Evolutionary conservation across 306 rosid species (phyloP).

Genomic region (Sechiopsis laciniata): DNA sequence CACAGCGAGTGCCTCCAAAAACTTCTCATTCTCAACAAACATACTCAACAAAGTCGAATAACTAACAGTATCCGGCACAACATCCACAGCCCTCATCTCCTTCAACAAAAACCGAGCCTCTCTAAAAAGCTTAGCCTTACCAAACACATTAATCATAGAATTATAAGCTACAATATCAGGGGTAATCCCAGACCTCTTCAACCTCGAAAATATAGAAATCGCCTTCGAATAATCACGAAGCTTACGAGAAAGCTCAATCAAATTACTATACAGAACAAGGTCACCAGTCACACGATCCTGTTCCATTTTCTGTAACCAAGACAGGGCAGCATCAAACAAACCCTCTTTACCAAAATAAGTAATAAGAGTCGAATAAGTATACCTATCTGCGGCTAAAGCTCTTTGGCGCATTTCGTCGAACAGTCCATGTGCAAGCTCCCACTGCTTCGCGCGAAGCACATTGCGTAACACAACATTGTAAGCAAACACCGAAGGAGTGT

Average conservation of each 20-base stretch:
- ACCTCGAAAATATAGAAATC: slow-evolving; percentile 55
- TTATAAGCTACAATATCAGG: slow-evolving; percentile 81
- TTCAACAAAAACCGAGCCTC: slow-evolving; percentile 65
- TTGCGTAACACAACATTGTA: slow-evolving; percentile 79
- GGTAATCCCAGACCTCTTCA: slow-evolving; percentile 49
- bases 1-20: slow-evolving; percentile 72
- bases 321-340: slow-evolving; percentile 73
- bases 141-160: slow-evolving; percentile 77
- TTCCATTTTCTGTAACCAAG: slow-evolving; percentile 91
- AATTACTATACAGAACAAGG: slow-evolving; percentile 70
- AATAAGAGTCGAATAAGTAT: slow-evolving; percentile 81
- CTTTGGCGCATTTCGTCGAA: slow-evolving; percentile 86
- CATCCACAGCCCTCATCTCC: slow-evolving; percentile 65
- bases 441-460: slow-evolving; percentile 75
- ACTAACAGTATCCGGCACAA: slow-evolving; percentile 64
- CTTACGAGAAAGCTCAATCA: slow-evolving; percentile 83
- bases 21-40: slow-evolving; percentile 69
- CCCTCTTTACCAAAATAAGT: slow-evolving; percentile 74
- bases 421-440: slow-evolving; percentile 78
- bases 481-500: slow-evolving; percentile 68
- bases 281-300: slow-evolving; percentile 76
- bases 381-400: slow-evolving; percentile 80
- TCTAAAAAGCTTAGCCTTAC: slow-evolving; percentile 76
- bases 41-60: slow-evolving; percentile 63
- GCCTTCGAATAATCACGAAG: slow-evolving; percentile 79